phyloP scores from a whole-genome alignment of 768 basidiomycete genomes.

The Russula abietina region DNA sequence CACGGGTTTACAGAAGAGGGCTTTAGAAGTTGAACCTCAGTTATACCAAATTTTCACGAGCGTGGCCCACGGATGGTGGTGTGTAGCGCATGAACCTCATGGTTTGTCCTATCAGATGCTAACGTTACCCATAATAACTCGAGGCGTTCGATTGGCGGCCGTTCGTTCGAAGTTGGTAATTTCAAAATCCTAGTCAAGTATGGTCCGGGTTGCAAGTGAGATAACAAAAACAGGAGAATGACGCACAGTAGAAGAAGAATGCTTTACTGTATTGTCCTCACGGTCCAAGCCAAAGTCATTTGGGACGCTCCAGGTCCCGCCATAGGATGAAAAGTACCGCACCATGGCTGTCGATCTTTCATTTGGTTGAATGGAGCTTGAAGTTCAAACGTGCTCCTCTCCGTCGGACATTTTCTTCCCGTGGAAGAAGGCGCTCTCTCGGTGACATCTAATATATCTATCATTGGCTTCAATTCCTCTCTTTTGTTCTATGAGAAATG shows the following conservation, averaged over 20 bases:
- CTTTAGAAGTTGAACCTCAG: neutral
- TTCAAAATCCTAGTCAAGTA: neutral
- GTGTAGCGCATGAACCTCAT: neutral
- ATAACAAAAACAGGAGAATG: neutral
- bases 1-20: too few relatives aligned
- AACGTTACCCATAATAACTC: neutral
- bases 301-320: too few relatives aligned
- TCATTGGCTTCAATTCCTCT: neutral
- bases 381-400: neutral
- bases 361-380: neutral
- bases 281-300: neutral
- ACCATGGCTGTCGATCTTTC: neutral
- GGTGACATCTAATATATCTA: neutral
- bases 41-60: too few relatives aligned
- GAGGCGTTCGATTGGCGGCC: too few relatives aligned
- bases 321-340: neutral
- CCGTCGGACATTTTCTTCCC: neutral
- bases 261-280: neutral
- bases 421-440: too few relatives aligned
- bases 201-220: neutral
- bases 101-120: neutral
- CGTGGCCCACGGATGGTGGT: too few relatives aligned
- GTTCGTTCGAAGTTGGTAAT: neutral
- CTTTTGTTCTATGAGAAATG: neutral
- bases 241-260: neutral